Base-by-base conservation (phyloP, 305 asterid genomes). In the Stenogyne calaminthoides region DNA sequence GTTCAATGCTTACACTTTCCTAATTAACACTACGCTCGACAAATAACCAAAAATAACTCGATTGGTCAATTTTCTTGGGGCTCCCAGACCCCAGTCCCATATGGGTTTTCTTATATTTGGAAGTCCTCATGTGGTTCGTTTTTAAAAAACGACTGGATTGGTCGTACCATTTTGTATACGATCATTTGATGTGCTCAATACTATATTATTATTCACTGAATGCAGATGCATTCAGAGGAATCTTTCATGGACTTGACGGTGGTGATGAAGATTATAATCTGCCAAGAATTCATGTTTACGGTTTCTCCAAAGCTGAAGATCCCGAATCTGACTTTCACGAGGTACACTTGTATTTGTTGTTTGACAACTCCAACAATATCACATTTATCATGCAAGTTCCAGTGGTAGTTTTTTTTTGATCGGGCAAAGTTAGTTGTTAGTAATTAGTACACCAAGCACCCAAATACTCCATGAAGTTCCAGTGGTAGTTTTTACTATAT, bases 301-400 rank as follows among this genome's bases (percentile, higher is more conserved):
- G 99, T 64, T 95, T 95, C 85, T 95, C 99, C n/a, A 95, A 89
- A 89, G 99, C 96, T 71, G 83, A 74, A 81, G 96, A 95, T 81
- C 99, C 97, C 0, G 99, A 95, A 77, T 92, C 87, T 14, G 95
- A 92, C 78, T 90, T 90, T 79, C 87, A 83, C 2, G 91, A 85
- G 99, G 99, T 93, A 77, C 18, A 9, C 15, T 57, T 78, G 51
- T 51, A 51, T 22, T 19, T 69, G 16, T 58, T 18, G 27, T 52
- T 52, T 7, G 58, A 52, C 27, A 49, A 49, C 61, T 12, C 6
- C 2, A 2, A 25, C 2, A 1, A 3, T 25, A 25, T 25, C 29
- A 25, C 29, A 25, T 25, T 25, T 25, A 25, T 25, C 36, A 5
- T 32, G 7, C 36, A 32, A 32, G 7, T 32, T 32, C 4, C 36